Evolutionary conservation across 257 asterid genomes (phyloP).

Genomic region (Leptodermis oblonga): DNA sequence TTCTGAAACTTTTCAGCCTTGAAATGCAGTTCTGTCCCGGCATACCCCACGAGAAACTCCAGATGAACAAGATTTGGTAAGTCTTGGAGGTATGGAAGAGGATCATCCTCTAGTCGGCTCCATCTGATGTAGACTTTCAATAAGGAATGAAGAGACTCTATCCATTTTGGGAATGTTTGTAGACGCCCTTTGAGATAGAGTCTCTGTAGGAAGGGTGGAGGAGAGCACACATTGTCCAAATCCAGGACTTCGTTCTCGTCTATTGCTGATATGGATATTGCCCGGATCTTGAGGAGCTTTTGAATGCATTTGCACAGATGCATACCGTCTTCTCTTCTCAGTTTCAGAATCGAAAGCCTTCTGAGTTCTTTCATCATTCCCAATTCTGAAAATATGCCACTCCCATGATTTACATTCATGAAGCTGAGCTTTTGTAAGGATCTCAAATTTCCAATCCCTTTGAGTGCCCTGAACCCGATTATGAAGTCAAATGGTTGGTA

Average conservation of each 20-base stretch:
- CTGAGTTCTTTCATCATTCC: conserved; percentile 23
- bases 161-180: conserved; percentile 28
- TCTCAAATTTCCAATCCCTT: conserved; percentile 25
- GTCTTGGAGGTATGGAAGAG: conserved; percentile 33
- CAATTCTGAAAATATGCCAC: conserved; percentile 21
- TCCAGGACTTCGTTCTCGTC: conserved; percentile 30
- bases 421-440: conserved; percentile 24
- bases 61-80: conserved; percentile 35
- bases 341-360: conserved; percentile 20
- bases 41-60: conserved; percentile 21
- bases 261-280: conserved; percentile 19
- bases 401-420: conserved; percentile 26
- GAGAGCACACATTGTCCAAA: conserved; percentile 16
- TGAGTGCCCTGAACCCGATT: conserved; percentile 32
- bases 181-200: conserved; percentile 26
- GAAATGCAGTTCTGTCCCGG: conserved; percentile 19
- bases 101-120: conserved; percentile 30
- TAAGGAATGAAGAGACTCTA: conserved; percentile 22
- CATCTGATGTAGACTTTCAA: conserved; percentile 27
- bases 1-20: conserved; percentile 22
- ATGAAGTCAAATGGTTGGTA: conserved; percentile 25
- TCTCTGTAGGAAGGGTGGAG: conserved; percentile 33
- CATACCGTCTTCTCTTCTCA: conserved; percentile 39
- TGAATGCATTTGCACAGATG: conserved; percentile 23
- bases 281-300: conserved; percentile 24